Evolutionary conservation across 2,329 filamentous ascomycete species (phyloP).

Genomic region (Colletotrichum sublineola): DNA sequence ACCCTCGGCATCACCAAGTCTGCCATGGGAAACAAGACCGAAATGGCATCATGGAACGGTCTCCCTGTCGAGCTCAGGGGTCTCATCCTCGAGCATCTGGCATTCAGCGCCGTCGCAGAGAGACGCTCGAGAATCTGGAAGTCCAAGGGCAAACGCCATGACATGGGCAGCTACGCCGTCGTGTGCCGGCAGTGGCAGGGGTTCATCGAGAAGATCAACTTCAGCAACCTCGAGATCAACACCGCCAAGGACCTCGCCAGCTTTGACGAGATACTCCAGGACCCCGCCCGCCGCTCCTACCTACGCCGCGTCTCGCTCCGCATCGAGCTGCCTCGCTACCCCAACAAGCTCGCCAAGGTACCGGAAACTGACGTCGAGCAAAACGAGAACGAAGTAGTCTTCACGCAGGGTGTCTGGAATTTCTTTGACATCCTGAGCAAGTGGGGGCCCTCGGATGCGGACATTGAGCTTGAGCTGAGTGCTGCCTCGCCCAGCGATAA

Average conservation of each 20-base stretch:
- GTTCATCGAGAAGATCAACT: constrained; percentile 46
- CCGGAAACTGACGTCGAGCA: constrained; percentile 46
- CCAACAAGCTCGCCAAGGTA: constrained; percentile 37
- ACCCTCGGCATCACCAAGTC: background rate
- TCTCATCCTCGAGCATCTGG: constrained; percentile 35
- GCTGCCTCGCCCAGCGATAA: constrained; percentile 46
- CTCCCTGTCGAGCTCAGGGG: constrained; percentile 41
- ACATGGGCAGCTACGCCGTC: constrained; percentile 45
- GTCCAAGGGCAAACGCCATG: constrained; percentile 30
- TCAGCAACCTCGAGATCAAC: constrained; percentile 44
- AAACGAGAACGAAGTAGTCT: constrained; percentile 46
- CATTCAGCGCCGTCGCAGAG: constrained; percentile 26
- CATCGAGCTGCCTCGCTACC: constrained; percentile 45
- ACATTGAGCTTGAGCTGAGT: constrained; percentile 46
- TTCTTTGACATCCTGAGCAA: constrained; percentile 45
- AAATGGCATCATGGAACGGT: constrained; percentile 43
- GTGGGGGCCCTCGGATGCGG: constrained; percentile 42
- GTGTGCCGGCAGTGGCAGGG: constrained; percentile 48
- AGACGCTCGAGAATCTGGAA: constrained; percentile 19
- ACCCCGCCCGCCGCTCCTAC: constrained; percentile 42
- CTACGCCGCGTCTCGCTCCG: constrained; percentile 45
- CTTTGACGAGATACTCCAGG: constrained; percentile 45
- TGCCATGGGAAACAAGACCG: constrained; percentile 31
- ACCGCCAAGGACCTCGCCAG: constrained; percentile 41
- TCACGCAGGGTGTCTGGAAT: constrained; percentile 45